Evolutionary conservation across 257 asterid species (phyloP), one percentile per base, ranked within the genome.

Genomic region (Solanum chilense): DNA sequence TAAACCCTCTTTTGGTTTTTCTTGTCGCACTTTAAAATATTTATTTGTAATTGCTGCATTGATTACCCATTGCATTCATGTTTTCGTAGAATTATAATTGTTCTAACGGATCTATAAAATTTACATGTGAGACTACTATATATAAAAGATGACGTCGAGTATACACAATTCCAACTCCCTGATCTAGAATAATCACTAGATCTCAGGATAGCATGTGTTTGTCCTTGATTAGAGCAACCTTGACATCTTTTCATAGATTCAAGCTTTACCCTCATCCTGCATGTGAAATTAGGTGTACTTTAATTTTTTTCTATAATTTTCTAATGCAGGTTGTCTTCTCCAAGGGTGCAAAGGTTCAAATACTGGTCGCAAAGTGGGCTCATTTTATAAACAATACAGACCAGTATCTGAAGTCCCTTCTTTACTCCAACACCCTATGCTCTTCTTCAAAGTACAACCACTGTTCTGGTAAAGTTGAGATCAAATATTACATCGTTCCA

Each of bases 311-410:
- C 64, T 9, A 23, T 47, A 0, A 81, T 80, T 52, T 35, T 21
- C 68, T 15, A n/a, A 44, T 27, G 64, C 85, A 94, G 99, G 98
- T 94, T 76, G 96, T 96, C 77, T 96, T 90, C 83, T 85, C 96
- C 64, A 96, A 94, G 88, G 87, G 93, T 31, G 99, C 97, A 12
- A 92, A 86, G 60, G 98, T 94, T 33, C 92, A 93, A 86, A 81
- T 94, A 88, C 90, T 96, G 62, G 98, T 96, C 23, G 96, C 99
- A 27, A 92, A 87, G 88, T 94, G 98, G 99, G 94, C 92, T 5
- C 98, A 96, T 88, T 93, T 90, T 82, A 92, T 94, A 44, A 92
- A 93, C 86, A 90, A 89, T 92, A 95, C 98, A 23, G 95, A 94
- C 68, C 76, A 84, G 78, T 94, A 94, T 90, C 93, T 96, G 49